Evolutionary conservation across 345 rosid genomes (phyloP), one percentile per base, ranked within the genome.

Genomic region (Heritiera littoralis): DNA sequence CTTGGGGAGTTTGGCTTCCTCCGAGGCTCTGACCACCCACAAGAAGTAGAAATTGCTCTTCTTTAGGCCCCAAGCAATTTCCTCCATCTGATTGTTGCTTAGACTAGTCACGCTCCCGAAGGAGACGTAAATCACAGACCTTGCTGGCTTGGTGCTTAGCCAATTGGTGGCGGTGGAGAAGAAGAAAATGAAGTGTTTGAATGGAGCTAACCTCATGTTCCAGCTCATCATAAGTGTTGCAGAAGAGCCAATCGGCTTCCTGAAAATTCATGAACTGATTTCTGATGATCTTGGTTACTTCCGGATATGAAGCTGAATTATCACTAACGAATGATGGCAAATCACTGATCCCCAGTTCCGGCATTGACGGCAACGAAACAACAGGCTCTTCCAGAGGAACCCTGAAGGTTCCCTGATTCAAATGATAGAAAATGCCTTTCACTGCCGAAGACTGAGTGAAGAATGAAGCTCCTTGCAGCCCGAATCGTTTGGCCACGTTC

Each of bases 381-480:
- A 78, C 75, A 64, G 83, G 67, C 1, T 28, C 67, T 23, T 85
- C n/a, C 81, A 71, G 7, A 9, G 85, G 86, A 10, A 80, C n/a
- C 23, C 74, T 61, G 51, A 77, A 72, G 0, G 69, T 66, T 38
- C 89, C 88, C 52, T 63, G 66, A 5, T 23, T 3, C 23, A 77
- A 77, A 82, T 87, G 87, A 64, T 81, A 83, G 79, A 86, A 90
- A 14, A 87, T 55, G 35, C 74, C 72, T 46, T 71, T 43, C 60
- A 90, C 92, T 7, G 87, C 82, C 84, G 86, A 87, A 40, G 83
- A 80, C 41, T 89, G 88, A 41, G 92, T 90, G 83, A 84, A 87
- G n/a, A 90, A 86, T 0, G 66, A 65, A 71, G 85, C 89, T 72
- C 83, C 90, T 0, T 6, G 54, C 1, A 87, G 8, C 9, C 90